These are phyloP conservation scores for Puccinellia tenuiflora DNA, from an alignment of 176 grass and related monocot genomes.

Conservation along the genomic window DNA sequence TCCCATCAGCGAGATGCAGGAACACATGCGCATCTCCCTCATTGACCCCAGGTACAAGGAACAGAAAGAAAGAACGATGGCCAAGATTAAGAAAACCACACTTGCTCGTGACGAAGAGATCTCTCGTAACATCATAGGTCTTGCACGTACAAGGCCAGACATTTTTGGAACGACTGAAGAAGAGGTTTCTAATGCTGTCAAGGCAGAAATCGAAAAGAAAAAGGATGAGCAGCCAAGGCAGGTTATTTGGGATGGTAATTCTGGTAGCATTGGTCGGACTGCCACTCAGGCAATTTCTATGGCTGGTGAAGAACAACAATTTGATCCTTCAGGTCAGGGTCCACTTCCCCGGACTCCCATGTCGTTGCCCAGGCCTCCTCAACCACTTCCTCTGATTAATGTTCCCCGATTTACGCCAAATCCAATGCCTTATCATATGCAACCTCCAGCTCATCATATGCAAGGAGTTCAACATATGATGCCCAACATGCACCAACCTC, in stretches of 20 bases:
- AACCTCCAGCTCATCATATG: constrained; percentile 30
- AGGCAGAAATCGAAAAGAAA: constrained; percentile 96
- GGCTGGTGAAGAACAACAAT: constrained; percentile 60
- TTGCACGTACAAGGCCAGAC: constrained; percentile 86
- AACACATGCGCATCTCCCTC: constrained; percentile 97
- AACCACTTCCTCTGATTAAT: constrained; percentile 61
- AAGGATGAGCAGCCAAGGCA: constrained; percentile 91
- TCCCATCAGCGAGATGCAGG: constrained; percentile 90
- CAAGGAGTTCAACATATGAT: constrained; percentile 49
- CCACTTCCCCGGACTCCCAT: constrained; percentile 56
- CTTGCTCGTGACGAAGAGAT: constrained; percentile 90
- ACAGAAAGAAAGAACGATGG: constrained; percentile 93
- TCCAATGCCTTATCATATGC: constrained; percentile 28
- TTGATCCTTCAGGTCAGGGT: constrained; percentile 56
- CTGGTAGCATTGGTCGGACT: no score
- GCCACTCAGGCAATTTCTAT: no score
- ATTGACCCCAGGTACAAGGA: constrained; percentile 98
- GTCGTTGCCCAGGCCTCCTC: constrained; percentile 56
- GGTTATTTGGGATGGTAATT: no score
- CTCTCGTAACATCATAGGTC: constrained; percentile 87
- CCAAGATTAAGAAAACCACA: constrained; percentile 87
- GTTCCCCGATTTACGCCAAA: constrained; percentile 62
- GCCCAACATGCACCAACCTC: constrained; percentile 43
- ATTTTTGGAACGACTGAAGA: constrained; percentile 97
- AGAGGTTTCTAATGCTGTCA: constrained; percentile 86